Percentiles rank a stretch among this genome's conserved stretches.
phyloP scores from a whole-genome alignment of 345 rosid genomes.

The Camelina hispida region DNA sequence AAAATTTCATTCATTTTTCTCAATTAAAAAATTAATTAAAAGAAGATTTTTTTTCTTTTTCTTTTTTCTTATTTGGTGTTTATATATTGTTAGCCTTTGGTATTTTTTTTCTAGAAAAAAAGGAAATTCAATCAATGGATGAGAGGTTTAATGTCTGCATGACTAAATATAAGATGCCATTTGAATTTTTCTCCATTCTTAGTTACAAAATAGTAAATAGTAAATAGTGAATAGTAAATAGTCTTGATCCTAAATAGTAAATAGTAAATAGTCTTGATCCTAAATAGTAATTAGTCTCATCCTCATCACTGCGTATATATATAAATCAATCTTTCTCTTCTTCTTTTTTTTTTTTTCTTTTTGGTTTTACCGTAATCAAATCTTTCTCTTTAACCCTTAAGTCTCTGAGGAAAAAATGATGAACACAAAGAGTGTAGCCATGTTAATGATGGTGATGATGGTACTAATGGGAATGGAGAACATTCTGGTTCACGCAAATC shows the following conservation, averaged over 20 bases:
- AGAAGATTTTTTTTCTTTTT: too few relatives aligned
- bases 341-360: not conserved
- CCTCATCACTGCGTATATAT: constrained; percentile 9
- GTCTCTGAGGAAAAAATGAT: not conserved
- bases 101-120: not conserved
- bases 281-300: constrained; percentile 28
- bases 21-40: too few relatives aligned
- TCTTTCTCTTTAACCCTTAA: not conserved
- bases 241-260: too few relatives aligned
- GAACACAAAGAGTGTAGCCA: constrained; percentile 25
- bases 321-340: not conserved
- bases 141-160: constrained; percentile 3
- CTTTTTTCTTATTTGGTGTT: not conserved
- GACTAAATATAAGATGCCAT: constrained; percentile 32
- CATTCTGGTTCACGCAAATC: constrained; percentile 22
- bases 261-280: constrained; percentile 16
- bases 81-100: not conserved
- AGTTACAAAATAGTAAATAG: constrained; percentile 12
- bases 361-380: not conserved
- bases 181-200: constrained; percentile 35
- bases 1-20: too few relatives aligned
- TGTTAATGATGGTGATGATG: constrained; percentile 30
- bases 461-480: constrained; percentile 28
- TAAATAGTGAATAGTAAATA: too few relatives aligned
- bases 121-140: not conserved